These are phyloP conservation scores for Neophaeococcomyces mojaviensis DNA, from an alignment of 2,329 filamentous ascomycete genomes.

Conservation along the genomic window DNA sequence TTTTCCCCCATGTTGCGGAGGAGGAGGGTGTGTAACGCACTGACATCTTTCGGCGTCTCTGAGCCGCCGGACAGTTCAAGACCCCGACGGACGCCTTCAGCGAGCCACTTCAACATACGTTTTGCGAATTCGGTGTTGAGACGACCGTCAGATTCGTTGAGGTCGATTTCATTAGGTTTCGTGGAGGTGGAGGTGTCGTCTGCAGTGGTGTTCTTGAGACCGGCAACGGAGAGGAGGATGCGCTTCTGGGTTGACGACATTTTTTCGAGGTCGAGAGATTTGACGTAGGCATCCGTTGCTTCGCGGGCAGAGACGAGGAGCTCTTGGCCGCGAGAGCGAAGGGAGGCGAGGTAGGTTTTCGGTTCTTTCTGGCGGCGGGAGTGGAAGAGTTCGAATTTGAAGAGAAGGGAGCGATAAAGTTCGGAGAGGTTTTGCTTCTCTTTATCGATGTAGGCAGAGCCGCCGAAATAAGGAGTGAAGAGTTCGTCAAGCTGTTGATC, in stretches of 20 bases:
- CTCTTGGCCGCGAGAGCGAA: conserved; percentile 84
- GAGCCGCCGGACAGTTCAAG: conserved; percentile 80
- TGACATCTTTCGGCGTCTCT: conserved; percentile 91
- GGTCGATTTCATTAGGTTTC: conserved; percentile 60
- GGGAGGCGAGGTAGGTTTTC: conserved; percentile 83
- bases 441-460: conserved; percentile 58
- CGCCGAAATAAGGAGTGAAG: conserved; percentile 59
- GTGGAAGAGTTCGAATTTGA: conserved; percentile 97
- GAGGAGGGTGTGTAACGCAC: conserved; percentile 72
- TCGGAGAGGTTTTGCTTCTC: conserved; percentile 66
- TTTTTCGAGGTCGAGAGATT: conserved; percentile 80
- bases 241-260: conserved; percentile 79
- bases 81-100: conserved; percentile 84
- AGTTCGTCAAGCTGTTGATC: conserved; percentile 62
- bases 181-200: conserved; percentile 50
- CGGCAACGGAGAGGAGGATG: conserved; percentile 84
- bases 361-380: conserved; percentile 70
- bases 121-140: conserved; percentile 84
- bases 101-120: conserved; percentile 95
- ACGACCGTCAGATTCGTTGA: conserved; percentile 80
- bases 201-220: conserved; percentile 62
- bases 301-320: conserved; percentile 81
- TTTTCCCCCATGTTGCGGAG: conserved; percentile 83
- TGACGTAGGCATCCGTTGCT: conserved; percentile 61
- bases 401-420: conserved; percentile 80